Base-by-base conservation (phyloP, 331 rosid species). In the Telfairia occidentalis region DNA sequence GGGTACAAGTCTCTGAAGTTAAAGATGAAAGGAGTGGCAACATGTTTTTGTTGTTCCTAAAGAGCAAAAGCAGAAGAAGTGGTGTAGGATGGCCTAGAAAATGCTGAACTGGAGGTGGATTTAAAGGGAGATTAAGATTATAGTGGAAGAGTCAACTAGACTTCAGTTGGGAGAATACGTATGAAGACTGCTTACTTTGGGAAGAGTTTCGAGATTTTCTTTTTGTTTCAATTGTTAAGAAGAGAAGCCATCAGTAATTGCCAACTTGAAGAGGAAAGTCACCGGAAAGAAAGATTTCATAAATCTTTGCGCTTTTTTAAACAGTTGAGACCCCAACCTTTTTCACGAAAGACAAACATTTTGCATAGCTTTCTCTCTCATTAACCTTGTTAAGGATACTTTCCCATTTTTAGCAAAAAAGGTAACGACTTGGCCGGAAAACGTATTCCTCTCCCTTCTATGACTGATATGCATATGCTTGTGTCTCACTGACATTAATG, bases 291-390 rank as follows among this genome's bases (percentile, higher is more conserved):
- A 83, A 91, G 96, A 94, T 91, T 84, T 84, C 74, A 79, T 82
- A 86, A 86, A 91, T 91, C 98, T 87, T 91, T 35, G 84, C 76
- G 87, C 97, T 88, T 86, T 93, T 86, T 61, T 77, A 26, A 84
- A 91, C 87, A 93, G 97, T 91, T 84, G 82, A 84, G 66, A 77
- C 90, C 88, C 88, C 85, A 78, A 82, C 81, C 84, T 80, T 83
- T 85, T 78, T 80, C 84, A 84, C 82, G 80, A 78, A 84, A 79
- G 88, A 80, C 85, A 82, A 50, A 76, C 84, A 84, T 73, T 63
- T 75, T 78, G 34, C 29, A 52, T 49, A 67, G 4, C 12, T 77
- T 61, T 78, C 42, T 73, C 52, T 54, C 73, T 83, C 72, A 75
- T 64, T 72, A 80, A 71, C 82, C 82, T 77, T 73, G 81, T 83